A percentile compares a stretch with the other conserved stretches of the same genome.
phyloP scores from a whole-genome alignment of 1,139 yeast genomes.

The Blastobotrys serpentis region DNA sequence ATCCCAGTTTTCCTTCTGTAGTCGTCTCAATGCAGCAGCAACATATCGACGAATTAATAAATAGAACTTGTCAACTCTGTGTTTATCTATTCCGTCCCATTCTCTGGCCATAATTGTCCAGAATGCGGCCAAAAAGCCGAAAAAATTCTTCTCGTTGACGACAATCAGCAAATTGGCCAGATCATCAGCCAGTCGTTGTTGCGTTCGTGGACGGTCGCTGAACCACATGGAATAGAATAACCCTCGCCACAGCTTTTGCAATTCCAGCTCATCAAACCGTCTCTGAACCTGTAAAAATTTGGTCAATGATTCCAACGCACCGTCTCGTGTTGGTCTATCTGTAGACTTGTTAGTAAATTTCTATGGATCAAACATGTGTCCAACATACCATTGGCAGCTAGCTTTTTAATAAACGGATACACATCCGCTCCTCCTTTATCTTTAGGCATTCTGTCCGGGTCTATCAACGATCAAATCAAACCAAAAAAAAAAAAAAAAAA shows the following conservation, averaged over 20 bases:
- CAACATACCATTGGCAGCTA: conserved; percentile 68
- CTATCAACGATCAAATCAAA: not conserved
- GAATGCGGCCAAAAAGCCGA: conserved; percentile 66
- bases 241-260: conserved; percentile 91
- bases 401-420: conserved; percentile 65
- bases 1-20: conserved; percentile 59
- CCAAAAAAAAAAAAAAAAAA: not conserved
- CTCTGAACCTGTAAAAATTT: conserved; percentile 51
- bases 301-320: conserved; percentile 67
- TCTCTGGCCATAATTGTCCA: conserved; percentile 79
- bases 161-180: conserved; percentile 57
- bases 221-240: conserved; percentile 91
- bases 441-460: conserved; percentile 5
- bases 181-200: conserved; percentile 75
- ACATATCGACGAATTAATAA: conserved; percentile 76
- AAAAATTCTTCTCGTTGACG: conserved; percentile 46
- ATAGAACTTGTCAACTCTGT: conserved; percentile 85
- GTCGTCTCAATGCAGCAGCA: conserved; percentile 60
- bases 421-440: conserved; percentile 27
- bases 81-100: conserved; percentile 74
- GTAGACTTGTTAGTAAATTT: conserved; percentile 5
- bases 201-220: conserved; percentile 89
- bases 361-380: not conserved
- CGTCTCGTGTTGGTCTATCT: conserved; percentile 68
- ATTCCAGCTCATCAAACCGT: conserved; percentile 51